A percentile compares a stretch with the other conserved stretches of the same genome.
Evolutionary conservation across 495 filamentous ascomycete species (phyloP).

Genomic region (Talaromyces borbonicus): DNA sequence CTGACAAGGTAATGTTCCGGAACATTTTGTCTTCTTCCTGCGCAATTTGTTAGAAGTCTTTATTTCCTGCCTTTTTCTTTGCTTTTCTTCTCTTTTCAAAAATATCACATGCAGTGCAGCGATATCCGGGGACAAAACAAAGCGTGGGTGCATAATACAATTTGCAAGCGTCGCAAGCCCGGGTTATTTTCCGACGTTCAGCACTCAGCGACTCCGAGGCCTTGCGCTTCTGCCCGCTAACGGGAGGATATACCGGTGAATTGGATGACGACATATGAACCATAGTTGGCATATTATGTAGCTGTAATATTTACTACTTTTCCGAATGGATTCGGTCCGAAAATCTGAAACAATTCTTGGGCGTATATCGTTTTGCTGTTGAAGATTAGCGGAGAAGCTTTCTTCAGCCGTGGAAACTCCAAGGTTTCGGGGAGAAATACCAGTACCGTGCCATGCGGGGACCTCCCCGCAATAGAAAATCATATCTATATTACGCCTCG

Average conservation of each 20-base stretch:
- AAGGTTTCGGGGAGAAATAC: no score
- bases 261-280: background rate
- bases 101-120: background rate
- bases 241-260: background rate
- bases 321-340: no score
- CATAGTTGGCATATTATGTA: background rate
- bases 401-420: no score
- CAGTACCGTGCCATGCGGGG: no score
- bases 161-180: constrained; percentile 41
- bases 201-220: constrained; percentile 14
- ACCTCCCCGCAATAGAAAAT: no score
- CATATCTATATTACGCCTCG: no score
- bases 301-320: no score
- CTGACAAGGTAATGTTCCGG: constrained; percentile 34
- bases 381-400: no score
- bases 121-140: background rate
- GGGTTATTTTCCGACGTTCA: constrained; percentile 33
- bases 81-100: no score
- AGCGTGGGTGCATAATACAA: constrained; percentile 8
- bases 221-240: constrained; percentile 24
- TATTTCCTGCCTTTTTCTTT: background rate
- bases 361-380: no score
- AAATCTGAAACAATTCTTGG: no score
- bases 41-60: background rate
- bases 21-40: constrained; percentile 37